Base-by-base conservation (phyloP, 176 grass and related monocot species). In the Hsuehochloa calcarea region DNA sequence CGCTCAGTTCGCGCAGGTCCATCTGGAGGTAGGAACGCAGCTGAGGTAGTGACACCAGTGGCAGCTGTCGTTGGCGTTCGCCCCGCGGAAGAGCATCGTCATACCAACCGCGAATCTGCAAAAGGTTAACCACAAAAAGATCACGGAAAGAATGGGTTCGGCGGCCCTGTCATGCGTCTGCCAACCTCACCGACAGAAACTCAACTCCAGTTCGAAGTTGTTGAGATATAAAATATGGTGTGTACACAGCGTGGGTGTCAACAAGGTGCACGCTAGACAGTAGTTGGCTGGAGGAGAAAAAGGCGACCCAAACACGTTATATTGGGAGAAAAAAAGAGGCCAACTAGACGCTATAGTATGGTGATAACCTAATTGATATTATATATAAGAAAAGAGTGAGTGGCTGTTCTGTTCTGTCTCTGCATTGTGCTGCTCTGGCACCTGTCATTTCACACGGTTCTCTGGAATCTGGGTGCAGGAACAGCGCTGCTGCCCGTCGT, bases 41-140 rank as follows among this genome's bases (percentile, higher is more conserved):
- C 91, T 99, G 83, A 99, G 89, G 84, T 94, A 94, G 81, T 91
- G 96, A 71, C 96, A 99, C 96, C 96, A 99, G 34, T 20, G 14
- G 87, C 96, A 99, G 74, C 52, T 91, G n/a, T 91, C 86, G 70
- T 96, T 92, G 56, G 84, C 93, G 84, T 99, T 99, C 65, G 78
- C n/a, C n/a, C 93, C 93, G 26, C 78, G 86, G 90, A 99, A 99
- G 39, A 99, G 78, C 93, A 92, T 82, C 15, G 86, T 45, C 88
- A 94, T 83, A 26, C 90, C 96, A 4, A 82, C 75, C 22, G 86
- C 81, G 86, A 99, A 96, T 78, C 96, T 99, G 89, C 77, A 76
- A 59, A 59, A 54, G 80, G 63, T 27, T 44, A 29, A 29, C 31
- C 35, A 38, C 40, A 19, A 14, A 3, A 61, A 65, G 6, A 29